Evolutionary conservation across 176 grass and related monocot genomes (phyloP).

Genomic region (Oryza glumipatula): DNA sequence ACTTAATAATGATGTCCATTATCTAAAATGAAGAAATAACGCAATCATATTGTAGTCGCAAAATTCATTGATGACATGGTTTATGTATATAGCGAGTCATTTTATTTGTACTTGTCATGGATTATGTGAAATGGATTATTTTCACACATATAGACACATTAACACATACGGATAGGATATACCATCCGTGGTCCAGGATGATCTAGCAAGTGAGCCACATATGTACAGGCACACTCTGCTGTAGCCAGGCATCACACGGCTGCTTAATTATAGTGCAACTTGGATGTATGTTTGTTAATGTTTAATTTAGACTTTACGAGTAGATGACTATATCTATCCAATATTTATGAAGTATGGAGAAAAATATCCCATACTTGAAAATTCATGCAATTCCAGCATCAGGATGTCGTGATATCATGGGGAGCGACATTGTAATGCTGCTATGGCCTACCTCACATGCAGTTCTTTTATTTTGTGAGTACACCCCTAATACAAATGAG

Average conservation of each 20-base stretch:
- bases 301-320: too few relatives aligned
- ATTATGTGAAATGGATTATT: neutral
- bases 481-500: too few relatives aligned
- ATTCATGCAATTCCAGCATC: neutral
- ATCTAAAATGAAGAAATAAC: too few relatives aligned
- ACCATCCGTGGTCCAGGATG: neutral
- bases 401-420: neutral
- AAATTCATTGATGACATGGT: too few relatives aligned
- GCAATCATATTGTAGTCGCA: too few relatives aligned
- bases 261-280: neutral
- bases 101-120: neutral
- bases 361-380: constrained; percentile 3
- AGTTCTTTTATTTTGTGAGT: too few relatives aligned
- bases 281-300: too few relatives aligned
- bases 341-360: neutral
- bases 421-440: too few relatives aligned
- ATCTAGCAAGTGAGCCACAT: neutral
- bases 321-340: too few relatives aligned
- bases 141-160: neutral
- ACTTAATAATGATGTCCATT: too few relatives aligned
- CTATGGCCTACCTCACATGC: too few relatives aligned
- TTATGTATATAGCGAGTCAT: neutral
- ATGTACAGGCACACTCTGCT: neutral
- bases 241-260: neutral
- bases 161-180: neutral